phyloP scores from a whole-genome alignment of 345 rosid genomes.

The Pistacia atlantica region DNA sequence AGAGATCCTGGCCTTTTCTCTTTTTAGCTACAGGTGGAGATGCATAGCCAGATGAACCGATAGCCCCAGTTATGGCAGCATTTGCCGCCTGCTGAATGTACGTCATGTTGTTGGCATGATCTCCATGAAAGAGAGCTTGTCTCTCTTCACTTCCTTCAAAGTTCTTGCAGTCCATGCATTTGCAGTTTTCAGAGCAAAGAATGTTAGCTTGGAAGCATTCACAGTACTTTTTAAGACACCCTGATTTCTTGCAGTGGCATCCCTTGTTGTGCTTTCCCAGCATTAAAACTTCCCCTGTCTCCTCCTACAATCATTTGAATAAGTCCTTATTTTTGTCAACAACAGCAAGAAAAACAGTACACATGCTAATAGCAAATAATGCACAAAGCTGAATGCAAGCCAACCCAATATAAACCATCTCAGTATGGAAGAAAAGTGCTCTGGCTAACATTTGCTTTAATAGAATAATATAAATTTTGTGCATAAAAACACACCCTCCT shows the following conservation, averaged over 20 bases:
- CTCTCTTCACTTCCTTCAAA: constrained; percentile 98
- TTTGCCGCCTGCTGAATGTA: constrained; percentile 98
- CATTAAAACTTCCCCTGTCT: constrained; percentile 65
- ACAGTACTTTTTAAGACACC: constrained; percentile 98
- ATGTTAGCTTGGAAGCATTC: constrained; percentile 98
- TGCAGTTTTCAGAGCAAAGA: constrained; percentile 95
- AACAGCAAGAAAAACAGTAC: constrained; percentile 2
- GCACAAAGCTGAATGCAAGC: background rate
- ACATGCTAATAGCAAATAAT: background rate
- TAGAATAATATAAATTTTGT: background rate
- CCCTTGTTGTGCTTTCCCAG: constrained; percentile 97
- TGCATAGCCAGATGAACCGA: constrained; percentile 91
- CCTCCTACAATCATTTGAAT: constrained; percentile 58
- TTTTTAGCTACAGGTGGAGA: constrained; percentile 73
- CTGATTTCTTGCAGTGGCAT: constrained; percentile 98
- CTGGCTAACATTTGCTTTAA: background rate
- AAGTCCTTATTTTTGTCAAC: constrained; percentile 1
- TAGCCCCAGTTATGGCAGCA: constrained; percentile 98
- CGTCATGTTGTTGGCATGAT: constrained; percentile 78
- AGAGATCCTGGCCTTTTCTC: constrained; percentile 82
- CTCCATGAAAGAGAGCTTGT: constrained; percentile 91
- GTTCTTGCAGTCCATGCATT: constrained; percentile 97
- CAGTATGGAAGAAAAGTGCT: background rate
- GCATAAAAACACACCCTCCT: background rate
- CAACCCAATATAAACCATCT: background rate